Evolutionary conservation across 495 filamentous ascomycete genomes (phyloP).

Genomic region (Sphaerosporella brunnea): DNA sequence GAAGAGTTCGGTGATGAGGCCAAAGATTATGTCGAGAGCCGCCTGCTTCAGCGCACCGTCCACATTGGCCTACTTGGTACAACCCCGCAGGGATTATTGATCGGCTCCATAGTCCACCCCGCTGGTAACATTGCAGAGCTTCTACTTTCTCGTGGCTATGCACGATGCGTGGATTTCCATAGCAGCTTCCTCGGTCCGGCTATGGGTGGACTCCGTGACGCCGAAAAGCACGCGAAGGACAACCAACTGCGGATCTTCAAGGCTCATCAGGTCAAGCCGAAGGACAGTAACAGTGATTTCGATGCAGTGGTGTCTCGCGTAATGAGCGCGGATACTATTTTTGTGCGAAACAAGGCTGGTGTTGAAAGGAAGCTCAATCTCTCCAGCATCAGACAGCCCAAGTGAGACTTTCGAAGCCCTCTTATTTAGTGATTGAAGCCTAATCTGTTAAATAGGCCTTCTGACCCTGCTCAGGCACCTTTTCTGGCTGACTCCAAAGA

Average conservation of each 20-base stretch:
- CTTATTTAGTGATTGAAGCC: too few species aligned
- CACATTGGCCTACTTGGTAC: conserved; percentile 64
- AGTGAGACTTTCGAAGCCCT: too few species aligned
- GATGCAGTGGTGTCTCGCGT: conserved; percentile 76
- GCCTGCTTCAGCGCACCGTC: conserved; percentile 72
- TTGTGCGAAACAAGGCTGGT: conserved; percentile 64
- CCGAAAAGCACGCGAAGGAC: conserved; percentile 71
- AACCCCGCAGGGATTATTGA: conserved; percentile 68
- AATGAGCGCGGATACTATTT: conserved; percentile 74
- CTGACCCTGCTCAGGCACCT: conserved; percentile 63
- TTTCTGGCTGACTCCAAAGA: conserved; percentile 91
- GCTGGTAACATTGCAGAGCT: conserved; percentile 74
- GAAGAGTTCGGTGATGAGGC: conserved; percentile 82
- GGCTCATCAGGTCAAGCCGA: conserved; percentile 47
- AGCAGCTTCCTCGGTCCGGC: conserved; percentile 68
- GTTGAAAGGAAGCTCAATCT: conserved; percentile 77
- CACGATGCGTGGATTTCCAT: conserved; percentile 84
- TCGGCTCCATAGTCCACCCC: conserved; percentile 67
- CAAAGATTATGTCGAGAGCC: conserved; percentile 62
- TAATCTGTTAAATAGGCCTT: conserved; percentile 34
- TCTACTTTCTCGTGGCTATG: conserved; percentile 70
- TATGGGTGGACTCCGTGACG: conserved; percentile 70
- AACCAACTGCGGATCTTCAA: conserved; percentile 59
- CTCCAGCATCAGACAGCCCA: conserved; percentile 82
- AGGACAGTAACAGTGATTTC: conserved; percentile 36